A percentile compares a stretch with the other conserved stretches of the same genome.
Evolutionary conservation across 768 basidiomycete species (phyloP).

Genomic region (Suillus placidus): DNA sequence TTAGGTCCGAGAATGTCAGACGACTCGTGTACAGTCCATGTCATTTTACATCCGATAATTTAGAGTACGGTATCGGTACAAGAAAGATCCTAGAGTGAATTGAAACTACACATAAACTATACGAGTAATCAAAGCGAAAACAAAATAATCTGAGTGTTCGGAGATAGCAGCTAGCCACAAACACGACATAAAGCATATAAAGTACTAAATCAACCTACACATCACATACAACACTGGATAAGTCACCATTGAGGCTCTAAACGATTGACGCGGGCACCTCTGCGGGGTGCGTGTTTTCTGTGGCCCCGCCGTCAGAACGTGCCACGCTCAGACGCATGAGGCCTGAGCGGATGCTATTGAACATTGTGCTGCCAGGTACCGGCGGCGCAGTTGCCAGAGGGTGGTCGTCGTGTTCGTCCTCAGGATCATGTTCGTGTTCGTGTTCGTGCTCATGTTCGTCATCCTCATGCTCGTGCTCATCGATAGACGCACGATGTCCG

Average conservation of each 20-base stretch:
- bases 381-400: conserved; percentile 15
- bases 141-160: neutral
- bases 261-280: conserved; percentile 8
- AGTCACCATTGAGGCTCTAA: neutral
- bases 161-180: neutral
- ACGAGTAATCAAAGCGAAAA: neutral
- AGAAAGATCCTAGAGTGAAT: neutral
- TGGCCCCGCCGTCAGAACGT: conserved; percentile 25
- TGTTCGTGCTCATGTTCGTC: conserved; percentile 23
- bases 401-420: conserved; percentile 13
- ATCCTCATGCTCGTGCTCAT: conserved; percentile 26
- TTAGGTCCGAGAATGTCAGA: neutral
- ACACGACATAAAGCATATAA: neutral
- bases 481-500: conserved; percentile 29
- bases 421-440: conserved; percentile 17
- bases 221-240: neutral
- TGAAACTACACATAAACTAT: neutral
- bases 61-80: neutral
- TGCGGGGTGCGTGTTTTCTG: conserved; percentile 30
- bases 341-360: conserved; percentile 29
- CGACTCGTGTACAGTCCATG: neutral
- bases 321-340: conserved; percentile 26
- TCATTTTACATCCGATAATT: conserved; percentile 1
- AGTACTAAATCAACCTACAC: neutral
- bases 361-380: conserved; percentile 22